Evolutionary conservation across 1,284 basidiomycete genomes (phyloP).

Genomic region (Cryptococcus amylolentus): DNA sequence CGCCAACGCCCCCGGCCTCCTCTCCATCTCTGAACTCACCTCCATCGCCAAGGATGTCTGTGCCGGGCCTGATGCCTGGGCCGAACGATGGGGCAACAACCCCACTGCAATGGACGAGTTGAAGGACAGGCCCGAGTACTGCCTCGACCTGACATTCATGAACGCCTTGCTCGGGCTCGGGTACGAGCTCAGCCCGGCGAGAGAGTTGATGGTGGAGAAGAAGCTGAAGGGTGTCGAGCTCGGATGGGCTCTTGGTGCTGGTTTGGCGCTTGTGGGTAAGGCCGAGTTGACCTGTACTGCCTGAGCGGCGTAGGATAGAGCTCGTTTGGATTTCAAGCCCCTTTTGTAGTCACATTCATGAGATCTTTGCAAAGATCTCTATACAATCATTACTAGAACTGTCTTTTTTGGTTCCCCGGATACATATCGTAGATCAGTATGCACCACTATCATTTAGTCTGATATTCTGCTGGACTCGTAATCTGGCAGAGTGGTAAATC

Average conservation of each 20-base stretch:
- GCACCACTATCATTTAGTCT: not conserved
- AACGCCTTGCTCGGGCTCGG: slow-evolving; percentile 75
- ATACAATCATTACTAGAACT: not conserved
- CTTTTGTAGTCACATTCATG: not conserved
- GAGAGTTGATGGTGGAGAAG: slow-evolving; percentile 77
- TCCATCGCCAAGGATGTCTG: slow-evolving; percentile 69
- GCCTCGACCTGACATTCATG: slow-evolving; percentile 95
- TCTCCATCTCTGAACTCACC: slow-evolving; percentile 64
- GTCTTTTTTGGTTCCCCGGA: not conserved
- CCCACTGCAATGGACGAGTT: slow-evolving; percentile 67
- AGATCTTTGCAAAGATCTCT: too few species aligned
- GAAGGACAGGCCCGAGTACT: slow-evolving; percentile 82
- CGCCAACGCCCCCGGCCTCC: slow-evolving; percentile 26
- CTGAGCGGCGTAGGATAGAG: not conserved
- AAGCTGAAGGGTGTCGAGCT: slow-evolving; percentile 87
- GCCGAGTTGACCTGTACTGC: slow-evolving; percentile 46
- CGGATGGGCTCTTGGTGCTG: slow-evolving; percentile 89
- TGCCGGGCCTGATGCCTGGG: slow-evolving; percentile 63
- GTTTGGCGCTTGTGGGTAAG: slow-evolving; percentile 60
- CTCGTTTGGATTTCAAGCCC: not conserved
- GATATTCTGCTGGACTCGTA: not conserved
- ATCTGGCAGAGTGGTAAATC: too few species aligned
- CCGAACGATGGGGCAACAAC: slow-evolving; percentile 50
- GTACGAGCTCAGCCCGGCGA: slow-evolving; percentile 70
- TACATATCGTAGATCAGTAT: not conserved